Conservation (phyloP, 192 early-diverging fungal genomes). For the Piromyces finnis region DNA sequence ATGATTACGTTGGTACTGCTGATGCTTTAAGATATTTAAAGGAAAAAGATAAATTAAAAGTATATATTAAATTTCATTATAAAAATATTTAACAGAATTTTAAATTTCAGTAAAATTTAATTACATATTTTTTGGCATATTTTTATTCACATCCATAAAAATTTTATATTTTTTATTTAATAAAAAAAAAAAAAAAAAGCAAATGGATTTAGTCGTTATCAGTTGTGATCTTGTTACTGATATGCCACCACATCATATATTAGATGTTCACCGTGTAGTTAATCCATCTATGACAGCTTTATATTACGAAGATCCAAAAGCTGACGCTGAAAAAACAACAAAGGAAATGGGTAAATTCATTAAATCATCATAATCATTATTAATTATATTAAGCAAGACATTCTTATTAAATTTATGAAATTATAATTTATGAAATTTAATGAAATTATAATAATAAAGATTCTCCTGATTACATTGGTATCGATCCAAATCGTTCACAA, state of each 20-base stretch:
- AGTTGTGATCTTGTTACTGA: conserved; percentile 83
- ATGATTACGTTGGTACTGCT: conserved; percentile 55
- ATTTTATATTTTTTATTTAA: neutral
- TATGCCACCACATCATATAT: conserved; percentile 56
- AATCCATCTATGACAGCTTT: conserved; percentile 64
- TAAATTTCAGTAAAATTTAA: too few relatives aligned
- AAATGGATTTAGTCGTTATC: conserved; percentile 80
- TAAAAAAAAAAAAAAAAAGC: neutral
- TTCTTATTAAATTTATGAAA: too few relatives aligned
- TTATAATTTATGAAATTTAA: too few relatives aligned
- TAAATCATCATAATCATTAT: too few relatives aligned
- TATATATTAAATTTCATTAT: conserved; percentile 4
- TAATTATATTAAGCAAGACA: too few relatives aligned
- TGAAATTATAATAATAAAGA: conserved; percentile 14
- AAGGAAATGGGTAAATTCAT: conserved; percentile 12
- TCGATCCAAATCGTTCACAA: conserved; percentile 15
- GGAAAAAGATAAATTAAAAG: conserved; percentile 71
- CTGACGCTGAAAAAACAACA: conserved; percentile 40
- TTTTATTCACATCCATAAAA: neutral
- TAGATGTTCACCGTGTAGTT: conserved; percentile 65
- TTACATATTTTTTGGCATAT: neutral
- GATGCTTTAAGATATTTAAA: conserved; percentile 64
- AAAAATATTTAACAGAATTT: too few relatives aligned
- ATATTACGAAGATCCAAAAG: conserved; percentile 59
- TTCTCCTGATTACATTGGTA: conserved; percentile 21